Conservation (phyloP, 495 filamentous ascomycete species). For the Penicillium nucicola region DNA sequence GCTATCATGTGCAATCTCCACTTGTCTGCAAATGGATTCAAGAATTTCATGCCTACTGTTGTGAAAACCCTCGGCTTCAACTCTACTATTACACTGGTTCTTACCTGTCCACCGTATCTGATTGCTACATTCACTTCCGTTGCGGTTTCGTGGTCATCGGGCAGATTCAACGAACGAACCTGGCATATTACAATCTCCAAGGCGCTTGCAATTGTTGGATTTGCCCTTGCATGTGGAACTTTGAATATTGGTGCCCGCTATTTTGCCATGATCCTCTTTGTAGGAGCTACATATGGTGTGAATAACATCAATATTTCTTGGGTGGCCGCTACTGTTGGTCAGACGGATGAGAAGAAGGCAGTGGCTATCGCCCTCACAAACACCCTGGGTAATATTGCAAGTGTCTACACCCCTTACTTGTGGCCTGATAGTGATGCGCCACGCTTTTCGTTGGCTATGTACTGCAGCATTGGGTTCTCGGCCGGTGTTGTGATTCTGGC, state of each 20-base stretch:
- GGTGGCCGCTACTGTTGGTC: constrained; percentile 51
- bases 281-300: constrained; percentile 45
- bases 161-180: constrained; percentile 43
- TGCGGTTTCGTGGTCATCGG: constrained; percentile 40
- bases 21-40: constrained; percentile 36
- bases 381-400: constrained; percentile 44
- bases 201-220: too few relatives aligned
- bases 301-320: constrained; percentile 53
- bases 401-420: constrained; percentile 51
- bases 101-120: constrained; percentile 54
- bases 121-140: constrained; percentile 30
- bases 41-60: constrained; percentile 52
- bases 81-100: constrained; percentile 48
- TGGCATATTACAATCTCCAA: constrained; percentile 25
- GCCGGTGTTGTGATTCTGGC: constrained; percentile 31
- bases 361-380: constrained; percentile 45
- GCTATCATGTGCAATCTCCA: constrained; percentile 21
- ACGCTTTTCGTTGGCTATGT: constrained; percentile 40
- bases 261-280: constrained; percentile 51
- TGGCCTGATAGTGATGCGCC: constrained; percentile 50
- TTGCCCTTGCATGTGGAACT: not conserved
- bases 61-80: constrained; percentile 29
- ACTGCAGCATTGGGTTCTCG: constrained; percentile 45
- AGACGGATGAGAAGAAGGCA: constrained; percentile 50
- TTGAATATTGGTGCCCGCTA: constrained; percentile 45